These are phyloP conservation scores for Pseudocercospora fijiensis DNA, from an alignment of 2,329 filamentous ascomycete genomes.

Conservation along the genomic window DNA sequence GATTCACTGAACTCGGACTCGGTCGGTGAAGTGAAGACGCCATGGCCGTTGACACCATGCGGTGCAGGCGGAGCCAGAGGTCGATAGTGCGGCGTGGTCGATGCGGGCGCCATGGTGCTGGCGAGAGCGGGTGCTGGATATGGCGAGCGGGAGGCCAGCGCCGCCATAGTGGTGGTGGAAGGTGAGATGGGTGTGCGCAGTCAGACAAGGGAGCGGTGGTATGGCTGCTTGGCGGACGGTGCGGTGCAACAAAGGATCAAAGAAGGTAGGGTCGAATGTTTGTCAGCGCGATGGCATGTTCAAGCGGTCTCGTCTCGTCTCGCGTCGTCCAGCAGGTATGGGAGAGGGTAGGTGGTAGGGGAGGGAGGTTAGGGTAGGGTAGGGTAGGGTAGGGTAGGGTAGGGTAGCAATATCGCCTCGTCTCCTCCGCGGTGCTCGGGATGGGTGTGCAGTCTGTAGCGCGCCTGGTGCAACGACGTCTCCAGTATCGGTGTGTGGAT, in stretches of 20 bases:
- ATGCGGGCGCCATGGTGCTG: conserved; percentile 23
- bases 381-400: not conserved
- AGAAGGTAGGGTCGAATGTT: not conserved
- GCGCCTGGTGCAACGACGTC: not conserved
- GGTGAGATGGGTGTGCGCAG: not conserved
- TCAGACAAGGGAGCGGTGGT: conserved; percentile 12
- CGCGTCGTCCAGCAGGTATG: conserved; percentile 5
- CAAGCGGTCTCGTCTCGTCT: conserved; percentile 11
- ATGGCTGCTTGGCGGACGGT: conserved; percentile 7
- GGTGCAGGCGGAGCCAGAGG: conserved; percentile 20
- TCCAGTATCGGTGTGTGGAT: not conserved
- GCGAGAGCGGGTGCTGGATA: conserved; percentile 56
- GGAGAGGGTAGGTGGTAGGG: not conserved
- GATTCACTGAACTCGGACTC: conserved; percentile 87
- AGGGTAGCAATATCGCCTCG: not conserved
- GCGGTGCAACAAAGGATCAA: conserved; percentile 18
- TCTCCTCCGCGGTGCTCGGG: not conserved
- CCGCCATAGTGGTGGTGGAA: conserved; percentile 58
- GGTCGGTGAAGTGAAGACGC: conserved; percentile 73
- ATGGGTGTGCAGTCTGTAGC: not conserved
- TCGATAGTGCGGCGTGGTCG: conserved; percentile 29
- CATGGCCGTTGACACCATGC: conserved; percentile 30
- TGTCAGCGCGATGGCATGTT: conserved; percentile 14
- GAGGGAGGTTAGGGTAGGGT: no score
- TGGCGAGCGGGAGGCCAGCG: conserved; percentile 73